Evolutionary conservation across 345 rosid species (phyloP), one percentile per base, ranked within the genome.

Genomic region (Bruguiera gymnorhiza): DNA sequence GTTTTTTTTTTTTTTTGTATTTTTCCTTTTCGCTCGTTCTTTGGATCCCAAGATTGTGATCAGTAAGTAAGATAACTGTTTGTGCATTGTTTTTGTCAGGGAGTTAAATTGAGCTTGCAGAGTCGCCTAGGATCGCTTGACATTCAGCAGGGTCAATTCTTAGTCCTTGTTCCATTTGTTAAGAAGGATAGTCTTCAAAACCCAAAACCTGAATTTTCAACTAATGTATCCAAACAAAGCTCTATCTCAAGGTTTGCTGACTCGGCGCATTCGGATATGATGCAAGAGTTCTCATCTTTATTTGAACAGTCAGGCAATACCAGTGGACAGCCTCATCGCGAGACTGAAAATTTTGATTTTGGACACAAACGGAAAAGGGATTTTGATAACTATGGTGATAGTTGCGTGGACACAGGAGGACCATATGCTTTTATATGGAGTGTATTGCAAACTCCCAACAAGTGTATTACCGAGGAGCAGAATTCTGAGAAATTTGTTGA

Each of bases 111-210:
- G 86, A 78, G 76, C 64, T 62, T 79, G 83, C 80, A 64, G 53
- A 70, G 66, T 83, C 77, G 59, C 63, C 68, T 92, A 31, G 54
- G 75, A 67, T 58, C 70, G 23, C 81, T 82, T 62, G 60, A 61
- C 31, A 63, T 75, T 37, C 79, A 67, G 60, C 73, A 74, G 0
- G 90, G 81, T 50, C 96, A 94, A 56, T 87, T 91, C 53, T 55
- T 94, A 39, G 93, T 87, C 65, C 75, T 92, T 52, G 75, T 87
- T 80, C 93, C 93, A 3, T 87, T 86, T 63, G 58, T 70, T 52
- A 94, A 86, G 89, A 94, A 89, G 81, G 84, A 83, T 27, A 72
- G 69, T 66, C 61, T 71, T 50, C 83, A 75, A 65, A 58, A 71
- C 0, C 75, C 55, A 46, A 70, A 79, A 39, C 71, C 87, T 53